Base-by-base conservation (phyloP, 2,329 filamentous ascomycete genomes). In the Parafenestella ontariensis region DNA sequence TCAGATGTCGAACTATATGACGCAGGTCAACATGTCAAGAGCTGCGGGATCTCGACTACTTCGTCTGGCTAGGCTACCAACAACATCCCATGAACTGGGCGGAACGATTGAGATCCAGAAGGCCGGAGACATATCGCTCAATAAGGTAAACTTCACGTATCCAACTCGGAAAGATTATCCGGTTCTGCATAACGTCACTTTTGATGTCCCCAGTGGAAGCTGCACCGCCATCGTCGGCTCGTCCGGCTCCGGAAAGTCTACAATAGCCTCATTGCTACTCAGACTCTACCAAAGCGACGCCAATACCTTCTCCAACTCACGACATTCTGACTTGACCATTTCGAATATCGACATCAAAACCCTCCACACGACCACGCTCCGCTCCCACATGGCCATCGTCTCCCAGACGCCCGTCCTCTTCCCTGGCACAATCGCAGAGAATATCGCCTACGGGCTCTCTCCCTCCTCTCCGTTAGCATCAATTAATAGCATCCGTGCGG, bases 231-330 rank as follows among this genome's bases (percentile, higher is more conserved):
- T 98, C 18, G 92, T 96, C 2, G 93, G 94, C 1, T 78, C 85
- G 0, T 96, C 92, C 0, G 94, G 95, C 0, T 91, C 89, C n/a
- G 94, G 95, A 1, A 98, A 99, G 77, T 93, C 89, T 13, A 97
- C 94, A 0, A 82, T 97, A 31, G 83, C 89, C 0, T 85, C 89
- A 0, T 78, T 98, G 0, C 79, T 98, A 0, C 77, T 96, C 3
- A 86, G 89, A 1, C 80, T 97, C 0, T 92, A 95, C 67, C 74
- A 79, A 48, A 61, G 74, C 1, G 52, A 54, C n/a, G 29, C 24
- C 0, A 45, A 36, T 29, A 20, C 44, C 7, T 34, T 39, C 18
- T 23, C 52, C 5, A 29, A 49, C 9, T 33, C 18, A 2, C 66
- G 29, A 15, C 29, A 31, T 3, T 41, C 52, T 11, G 74, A 83